These are phyloP conservation scores for Sclerotiophoma versabilis DNA, from an alignment of 2,329 filamentous ascomycete species.

Conservation along the genomic window DNA sequence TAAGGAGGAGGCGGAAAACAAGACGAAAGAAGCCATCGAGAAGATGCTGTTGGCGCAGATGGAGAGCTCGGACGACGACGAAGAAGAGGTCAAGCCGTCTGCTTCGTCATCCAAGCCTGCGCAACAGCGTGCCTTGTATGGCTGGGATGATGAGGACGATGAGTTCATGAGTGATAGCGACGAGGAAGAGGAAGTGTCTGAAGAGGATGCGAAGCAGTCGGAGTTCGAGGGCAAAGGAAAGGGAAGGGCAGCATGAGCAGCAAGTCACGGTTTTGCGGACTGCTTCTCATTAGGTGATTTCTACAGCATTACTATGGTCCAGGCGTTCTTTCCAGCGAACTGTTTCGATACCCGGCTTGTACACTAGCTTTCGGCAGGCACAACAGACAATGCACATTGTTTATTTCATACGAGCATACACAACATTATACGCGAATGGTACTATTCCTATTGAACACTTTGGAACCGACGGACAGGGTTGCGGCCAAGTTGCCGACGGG, in stretches of 20 bases:
- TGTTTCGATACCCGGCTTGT: conserved; percentile 13
- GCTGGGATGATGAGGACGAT: conserved; percentile 77
- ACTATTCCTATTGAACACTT: not conserved
- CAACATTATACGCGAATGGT: not conserved
- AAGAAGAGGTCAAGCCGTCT: conserved; percentile 35
- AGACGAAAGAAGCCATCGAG: conserved; percentile 77
- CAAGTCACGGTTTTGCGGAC: not conserved
- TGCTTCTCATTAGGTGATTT: not conserved
- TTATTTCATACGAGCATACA: not conserved
- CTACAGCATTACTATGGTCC: not conserved
- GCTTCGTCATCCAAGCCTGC: conserved; percentile 39
- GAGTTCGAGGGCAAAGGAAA: conserved; percentile 52
- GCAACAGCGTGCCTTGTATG: conserved; percentile 66
- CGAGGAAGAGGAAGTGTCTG: conserved; percentile 53
- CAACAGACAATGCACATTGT: not conserved
- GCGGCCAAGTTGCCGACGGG: conserved; percentile 15
- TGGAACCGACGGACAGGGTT: not conserved
- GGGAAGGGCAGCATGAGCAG: conserved; percentile 44
- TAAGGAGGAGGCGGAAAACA: conserved; percentile 87
- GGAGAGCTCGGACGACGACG: conserved; percentile 50
- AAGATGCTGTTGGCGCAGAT: conserved; percentile 54
- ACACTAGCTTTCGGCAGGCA: conserved; percentile 7
- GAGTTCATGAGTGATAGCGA: conserved; percentile 56
- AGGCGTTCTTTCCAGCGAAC: conserved; percentile 17
- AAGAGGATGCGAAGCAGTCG: conserved; percentile 38